Percentiles rank a stretch among this genome's conserved stretches.
These are phyloP conservation scores for Nannizziopsis arthrosporioides DNA, from an alignment of 2,329 filamentous ascomycete species.

Conservation along the genomic window DNA sequence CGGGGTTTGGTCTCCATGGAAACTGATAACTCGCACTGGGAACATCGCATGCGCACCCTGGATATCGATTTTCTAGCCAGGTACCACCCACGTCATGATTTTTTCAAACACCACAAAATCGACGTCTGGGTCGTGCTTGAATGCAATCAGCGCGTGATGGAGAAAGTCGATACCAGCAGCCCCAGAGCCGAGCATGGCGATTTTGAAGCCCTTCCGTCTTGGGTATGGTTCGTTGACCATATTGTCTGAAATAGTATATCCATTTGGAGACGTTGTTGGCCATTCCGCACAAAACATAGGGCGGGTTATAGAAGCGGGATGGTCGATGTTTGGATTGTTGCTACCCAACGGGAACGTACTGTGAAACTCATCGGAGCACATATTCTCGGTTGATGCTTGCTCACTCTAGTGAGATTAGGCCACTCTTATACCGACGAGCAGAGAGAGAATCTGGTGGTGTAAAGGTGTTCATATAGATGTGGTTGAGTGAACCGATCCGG, in stretches of 20 bases:
- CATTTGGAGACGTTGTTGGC: conserved; percentile 11
- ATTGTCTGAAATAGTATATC: conserved; percentile 13
- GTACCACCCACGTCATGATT: conserved; percentile 29
- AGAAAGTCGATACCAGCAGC: conserved; percentile 17
- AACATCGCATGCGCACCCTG: conserved; percentile 57
- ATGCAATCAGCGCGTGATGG: conserved; percentile 13
- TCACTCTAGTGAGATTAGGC: not conserved
- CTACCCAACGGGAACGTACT: conserved; percentile 9
- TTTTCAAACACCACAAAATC: conserved; percentile 22
- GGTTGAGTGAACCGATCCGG: too few species aligned
- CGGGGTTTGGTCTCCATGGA: conserved; percentile 54
- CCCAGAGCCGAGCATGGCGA: conserved; percentile 17
- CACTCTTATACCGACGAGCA: not conserved
- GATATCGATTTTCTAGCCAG: conserved; percentile 40
- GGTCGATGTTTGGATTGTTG: conserved; percentile 14
- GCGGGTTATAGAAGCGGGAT: conserved; percentile 12
- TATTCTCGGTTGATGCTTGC: not conserved
- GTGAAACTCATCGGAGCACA: not conserved
- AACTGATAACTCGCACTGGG: conserved; percentile 60
- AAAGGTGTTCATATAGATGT: too few species aligned
- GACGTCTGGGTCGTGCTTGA: conserved; percentile 14
- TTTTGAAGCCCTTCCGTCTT: conserved; percentile 12
- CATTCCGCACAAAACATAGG: conserved; percentile 14
- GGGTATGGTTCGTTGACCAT: conserved; percentile 15
- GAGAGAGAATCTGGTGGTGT: too few species aligned